phyloP scores from a whole-genome alignment of 192 early-diverging fungal species.

The Spinellus fusiger region DNA sequence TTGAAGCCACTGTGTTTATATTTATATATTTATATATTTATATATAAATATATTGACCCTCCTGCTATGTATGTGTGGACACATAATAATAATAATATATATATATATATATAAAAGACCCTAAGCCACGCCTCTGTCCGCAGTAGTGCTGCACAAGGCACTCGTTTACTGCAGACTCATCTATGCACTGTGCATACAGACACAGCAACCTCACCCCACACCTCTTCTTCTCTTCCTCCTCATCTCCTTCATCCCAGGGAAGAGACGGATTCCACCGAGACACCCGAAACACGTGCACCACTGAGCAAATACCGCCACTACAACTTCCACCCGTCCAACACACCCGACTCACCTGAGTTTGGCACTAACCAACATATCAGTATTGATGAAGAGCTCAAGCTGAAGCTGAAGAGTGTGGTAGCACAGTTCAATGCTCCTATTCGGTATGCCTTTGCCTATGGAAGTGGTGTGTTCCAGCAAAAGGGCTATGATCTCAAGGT shows the following conservation, averaged over 20 bases:
- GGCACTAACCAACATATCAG: constrained; percentile 54
- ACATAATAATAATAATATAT: neutral
- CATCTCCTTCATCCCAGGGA: neutral
- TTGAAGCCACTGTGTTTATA: too few species aligned
- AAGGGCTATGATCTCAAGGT: constrained; percentile 65
- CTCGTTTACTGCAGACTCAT: neutral
- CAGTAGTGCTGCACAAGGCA: neutral
- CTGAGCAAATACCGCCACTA: constrained; percentile 19
- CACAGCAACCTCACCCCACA: neutral
- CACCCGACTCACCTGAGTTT: constrained; percentile 44
- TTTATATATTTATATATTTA: too few species aligned
- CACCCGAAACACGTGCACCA: constrained; percentile 8
- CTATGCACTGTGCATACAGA: neutral
- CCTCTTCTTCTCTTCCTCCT: neutral
- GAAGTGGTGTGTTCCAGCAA: constrained; percentile 91
- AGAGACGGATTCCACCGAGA: neutral
- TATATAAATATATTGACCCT: too few species aligned
- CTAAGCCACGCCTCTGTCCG: neutral
- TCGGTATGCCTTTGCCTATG: constrained; percentile 90
- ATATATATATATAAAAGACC: neutral
- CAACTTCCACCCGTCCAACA: constrained; percentile 31
- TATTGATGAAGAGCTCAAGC: constrained; percentile 46
- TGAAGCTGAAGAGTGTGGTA: constrained; percentile 42
- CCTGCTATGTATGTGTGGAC: neutral
- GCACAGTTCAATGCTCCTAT: constrained; percentile 49